phyloP scores from a whole-genome alignment of 345 rosid species.

The Moringa oleifera region DNA sequence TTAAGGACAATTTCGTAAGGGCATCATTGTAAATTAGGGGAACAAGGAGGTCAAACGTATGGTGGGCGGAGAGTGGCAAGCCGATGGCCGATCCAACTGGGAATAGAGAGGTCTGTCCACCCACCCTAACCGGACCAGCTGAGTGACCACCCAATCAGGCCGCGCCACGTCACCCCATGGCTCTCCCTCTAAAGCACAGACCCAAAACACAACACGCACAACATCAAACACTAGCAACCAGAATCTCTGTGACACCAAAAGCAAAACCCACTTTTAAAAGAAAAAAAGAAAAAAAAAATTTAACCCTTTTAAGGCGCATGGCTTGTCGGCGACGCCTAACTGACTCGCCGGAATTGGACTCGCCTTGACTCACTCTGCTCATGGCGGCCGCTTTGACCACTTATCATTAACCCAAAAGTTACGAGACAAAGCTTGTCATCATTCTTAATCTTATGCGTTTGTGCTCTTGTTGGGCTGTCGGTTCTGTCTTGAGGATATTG shows the following conservation, averaged over 20 bases:
- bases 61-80: not conserved
- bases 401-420: not conserved
- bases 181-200: constrained; percentile 14
- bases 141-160: constrained; percentile 11
- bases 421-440: not conserved
- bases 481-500: not conserved
- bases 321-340: constrained; percentile 22
- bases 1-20: not conserved
- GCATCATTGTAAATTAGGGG: not conserved
- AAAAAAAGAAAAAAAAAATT: constrained; percentile 10
- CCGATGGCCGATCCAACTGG: not conserved
- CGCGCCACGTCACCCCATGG: constrained; percentile 22
- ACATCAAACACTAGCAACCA: not conserved
- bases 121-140: constrained; percentile 20
- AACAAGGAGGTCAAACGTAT: not conserved
- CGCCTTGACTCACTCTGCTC: constrained; percentile 1
- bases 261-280: not conserved
- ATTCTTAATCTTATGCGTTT: not conserved
- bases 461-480: not conserved
- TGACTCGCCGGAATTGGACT: constrained; percentile 27
- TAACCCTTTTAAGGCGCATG: constrained; percentile 23
- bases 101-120: constrained; percentile 5
- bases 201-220: not conserved
- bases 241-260: constrained; percentile 17
- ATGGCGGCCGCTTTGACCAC: not conserved